phyloP scores from a whole-genome alignment of 345 rosid species.

The Cardamine occulta region DNA sequence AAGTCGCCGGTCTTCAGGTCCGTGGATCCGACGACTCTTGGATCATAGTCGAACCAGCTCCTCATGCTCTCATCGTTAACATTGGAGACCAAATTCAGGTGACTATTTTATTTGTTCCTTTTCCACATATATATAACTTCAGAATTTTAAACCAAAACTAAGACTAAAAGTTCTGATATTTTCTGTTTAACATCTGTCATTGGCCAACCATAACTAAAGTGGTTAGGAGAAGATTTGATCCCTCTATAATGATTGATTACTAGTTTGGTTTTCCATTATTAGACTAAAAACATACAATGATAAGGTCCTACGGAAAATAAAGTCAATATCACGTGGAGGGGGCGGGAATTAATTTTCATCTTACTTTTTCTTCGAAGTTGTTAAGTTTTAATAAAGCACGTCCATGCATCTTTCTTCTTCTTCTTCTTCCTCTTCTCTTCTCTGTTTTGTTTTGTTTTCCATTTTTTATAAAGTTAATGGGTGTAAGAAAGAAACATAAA shows the following conservation, averaged over 20 bases:
- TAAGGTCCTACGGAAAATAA: neutral
- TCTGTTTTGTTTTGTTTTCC: neutral
- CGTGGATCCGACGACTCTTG: conserved; percentile 57
- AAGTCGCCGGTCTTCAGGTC: conserved; percentile 81
- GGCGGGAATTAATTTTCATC: conserved; percentile 2
- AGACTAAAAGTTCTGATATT: neutral
- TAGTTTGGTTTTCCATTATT: neutral
- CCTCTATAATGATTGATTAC: neutral
- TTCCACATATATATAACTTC: neutral
- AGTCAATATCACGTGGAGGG: conserved; percentile 31
- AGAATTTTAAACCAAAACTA: neutral
- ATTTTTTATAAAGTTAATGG: neutral
- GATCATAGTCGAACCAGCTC: conserved; percentile 80
- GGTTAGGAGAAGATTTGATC: conserved; percentile 4
- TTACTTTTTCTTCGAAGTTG: neutral
- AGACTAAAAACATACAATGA: neutral
- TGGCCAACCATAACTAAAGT: neutral
- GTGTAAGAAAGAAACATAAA: neutral
- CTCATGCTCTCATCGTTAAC: conserved; percentile 76
- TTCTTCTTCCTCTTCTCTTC: neutral
- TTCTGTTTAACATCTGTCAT: neutral
- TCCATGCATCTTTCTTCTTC: conserved; percentile 31
- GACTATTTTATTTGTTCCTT: neutral
- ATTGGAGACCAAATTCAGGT: conserved; percentile 96
- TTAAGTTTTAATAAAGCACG: conserved; percentile 33